phyloP scores from a whole-genome alignment of 148 eudicot species.

The Pharnaceum exiguum region DNA sequence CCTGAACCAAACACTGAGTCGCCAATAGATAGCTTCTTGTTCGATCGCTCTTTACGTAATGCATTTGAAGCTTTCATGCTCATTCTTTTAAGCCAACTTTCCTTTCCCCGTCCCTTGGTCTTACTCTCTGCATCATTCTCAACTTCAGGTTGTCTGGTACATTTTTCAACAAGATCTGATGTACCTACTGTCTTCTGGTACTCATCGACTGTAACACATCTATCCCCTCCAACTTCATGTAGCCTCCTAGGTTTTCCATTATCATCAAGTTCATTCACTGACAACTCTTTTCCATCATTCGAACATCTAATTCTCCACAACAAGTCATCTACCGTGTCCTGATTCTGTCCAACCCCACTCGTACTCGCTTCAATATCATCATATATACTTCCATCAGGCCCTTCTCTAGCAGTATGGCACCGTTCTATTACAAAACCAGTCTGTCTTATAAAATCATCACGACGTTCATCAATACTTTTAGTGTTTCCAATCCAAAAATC shows the following conservation, averaged over 20 bases:
- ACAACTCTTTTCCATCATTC: slow-evolving; percentile 31
- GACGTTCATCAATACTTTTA: slow-evolving; percentile 54
- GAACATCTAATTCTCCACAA: slow-evolving; percentile 22
- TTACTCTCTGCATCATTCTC: slow-evolving; percentile 5
- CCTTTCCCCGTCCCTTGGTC: slow-evolving; percentile 31
- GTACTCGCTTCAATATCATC: slow-evolving; percentile 5
- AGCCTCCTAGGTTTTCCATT: slow-evolving; percentile 21
- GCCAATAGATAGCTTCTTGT: slow-evolving; percentile 15
- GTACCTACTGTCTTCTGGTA: slow-evolving; percentile 25
- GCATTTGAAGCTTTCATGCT: slow-evolving; percentile 25
- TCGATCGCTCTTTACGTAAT: slow-evolving; percentile 22
- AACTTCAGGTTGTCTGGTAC: slow-evolving; percentile 19
- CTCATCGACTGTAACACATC: slow-evolving; percentile 24
- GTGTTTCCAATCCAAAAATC: slow-evolving; percentile 58
- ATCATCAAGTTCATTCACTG: slow-evolving; percentile 15
- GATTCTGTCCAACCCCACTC: slow-evolving; percentile 17
- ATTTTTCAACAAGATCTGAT: slow-evolving; percentile 23
- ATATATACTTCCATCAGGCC: slow-evolving; percentile 14
- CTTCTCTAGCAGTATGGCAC: slow-evolving; percentile 29
- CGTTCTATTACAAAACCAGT: slow-evolving; percentile 43
- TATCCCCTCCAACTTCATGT: slow-evolving; percentile 28
- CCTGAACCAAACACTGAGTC: slow-evolving; percentile 19
- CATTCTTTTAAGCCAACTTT: slow-evolving; percentile 43
- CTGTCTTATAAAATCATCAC: slow-evolving; percentile 46
- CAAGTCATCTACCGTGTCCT: slow-evolving; percentile 11